Evolutionary conservation across 768 basidiomycete species (phyloP).

Genomic region (Hygrophorus pudorinus): DNA sequence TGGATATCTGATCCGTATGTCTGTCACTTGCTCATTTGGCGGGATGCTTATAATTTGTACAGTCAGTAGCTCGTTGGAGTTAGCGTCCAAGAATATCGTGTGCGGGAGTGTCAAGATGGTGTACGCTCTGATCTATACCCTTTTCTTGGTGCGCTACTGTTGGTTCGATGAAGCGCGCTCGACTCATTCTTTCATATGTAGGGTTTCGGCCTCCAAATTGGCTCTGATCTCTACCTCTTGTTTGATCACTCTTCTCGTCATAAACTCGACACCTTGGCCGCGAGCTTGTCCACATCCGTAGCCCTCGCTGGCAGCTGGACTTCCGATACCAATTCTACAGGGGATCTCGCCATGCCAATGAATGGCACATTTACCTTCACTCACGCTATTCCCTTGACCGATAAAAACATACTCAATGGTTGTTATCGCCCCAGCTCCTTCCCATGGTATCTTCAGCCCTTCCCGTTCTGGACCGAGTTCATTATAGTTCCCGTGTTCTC

Average conservation of each 20-base stretch:
- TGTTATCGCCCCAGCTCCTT: constrained; percentile 60
- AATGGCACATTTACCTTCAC: constrained; percentile 61
- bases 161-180: neutral
- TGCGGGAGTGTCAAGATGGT: constrained; percentile 84
- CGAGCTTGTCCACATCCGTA: constrained; percentile 36
- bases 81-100: constrained; percentile 80
- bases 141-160: constrained; percentile 44
- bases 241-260: constrained; percentile 50
- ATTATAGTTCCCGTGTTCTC: constrained; percentile 72
- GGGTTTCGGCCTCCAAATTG: constrained; percentile 81
- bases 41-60: constrained; percentile 8
- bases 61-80: constrained; percentile 75
- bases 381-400: constrained; percentile 34
- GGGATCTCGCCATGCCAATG: constrained; percentile 32
- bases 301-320: constrained; percentile 58
- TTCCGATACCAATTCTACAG: constrained; percentile 42
- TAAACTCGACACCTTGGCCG: constrained; percentile 43
- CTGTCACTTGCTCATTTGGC: neutral
- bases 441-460: constrained; percentile 75
- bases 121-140: constrained; percentile 78
- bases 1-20: constrained; percentile 73
- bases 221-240: constrained; percentile 69
- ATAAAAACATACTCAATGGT: constrained; percentile 44
- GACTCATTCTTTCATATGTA: constrained; percentile 12
- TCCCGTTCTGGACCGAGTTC: constrained; percentile 71